Evolutionary conservation across 345 rosid genomes (phyloP), one percentile per base, ranked within the genome.

Genomic region (Chamaenerion angustifolium): DNA sequence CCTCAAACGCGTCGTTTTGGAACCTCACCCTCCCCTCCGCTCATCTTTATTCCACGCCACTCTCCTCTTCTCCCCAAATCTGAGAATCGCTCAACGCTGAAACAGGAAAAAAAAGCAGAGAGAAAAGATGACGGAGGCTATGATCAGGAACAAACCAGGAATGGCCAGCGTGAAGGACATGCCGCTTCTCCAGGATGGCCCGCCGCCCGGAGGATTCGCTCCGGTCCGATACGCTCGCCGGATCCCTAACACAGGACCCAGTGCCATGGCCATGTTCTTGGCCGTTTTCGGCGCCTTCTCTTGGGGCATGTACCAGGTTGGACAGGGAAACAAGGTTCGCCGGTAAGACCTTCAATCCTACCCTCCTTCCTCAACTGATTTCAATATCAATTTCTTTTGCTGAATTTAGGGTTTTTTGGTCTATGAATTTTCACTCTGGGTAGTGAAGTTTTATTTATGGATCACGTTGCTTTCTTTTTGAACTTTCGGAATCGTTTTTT

Each of bases 221-320:
- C 95, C 98, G 16, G 84, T 87, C 19, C 75, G 98, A 12, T 87
- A 69, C 62, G 96, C 98, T 55, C 92, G 98, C 27, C 81, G 98
- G 66, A 92, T 92, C 63, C 95, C 98, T 16, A 92, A 55, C 63
- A 76, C 76, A 59, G 98, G 98, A 3, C 98, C 98, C 23, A 92
- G 98, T 54, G 95, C 96, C 21, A 57, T 80, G 66, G 98, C 98
- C 42, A 83, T 92, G 35, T 87, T 92, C 52, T 80, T 92, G 25
- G 62, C 89, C 9, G 65, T 89, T 31, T 75, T 86, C 12, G 96
- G 96, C 46, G 81, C 78, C 37, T 86, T 92, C 83, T 78, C 87
- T 23, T 92, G 82, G 66, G 98, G 98, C n/a, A 83, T 92, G 95
- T 87, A 92, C 57, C 87, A 87, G 79, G 98, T 92, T 15, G 98